Base-by-base conservation (phyloP, 2,329 filamentous ascomycete species). In the Colletotrichum truncatum region DNA sequence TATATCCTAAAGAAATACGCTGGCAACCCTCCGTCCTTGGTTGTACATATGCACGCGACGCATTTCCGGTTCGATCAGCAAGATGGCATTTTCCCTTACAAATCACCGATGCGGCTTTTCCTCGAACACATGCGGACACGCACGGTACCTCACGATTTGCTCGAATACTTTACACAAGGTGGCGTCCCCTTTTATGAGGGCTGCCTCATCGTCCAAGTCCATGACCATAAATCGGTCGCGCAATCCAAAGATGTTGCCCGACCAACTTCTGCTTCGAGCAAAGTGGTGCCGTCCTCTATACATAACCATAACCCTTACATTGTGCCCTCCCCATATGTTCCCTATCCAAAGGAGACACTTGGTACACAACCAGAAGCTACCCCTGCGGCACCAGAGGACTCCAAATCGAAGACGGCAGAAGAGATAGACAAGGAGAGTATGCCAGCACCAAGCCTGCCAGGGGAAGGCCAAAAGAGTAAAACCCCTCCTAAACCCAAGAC, bases 31-130 rank as follows among this genome's bases (percentile, higher is more conserved):
- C 94, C 96, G 0, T 98, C 95, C 4, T 83, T 99, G 23, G 89
- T 95, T 53, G 83, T 99, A 23, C 94, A 98, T 76, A 83, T 99
- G 30, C 90, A 98, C 74, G 85, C 89, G 9, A 93, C 87, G 4
- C 91, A 97, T 78, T 98, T 97, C 75, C 89, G 92, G 63, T 97
- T 99, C 79, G 95, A 98, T 71, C 89, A 94, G 72, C 95, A 98
- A 78, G 94, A 97, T 77, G 93, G 94, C 73, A 95, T 92, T 74
- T 98, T 97, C 72, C 86, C 88, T 5, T 98, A 98, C 78, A 93
- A 93, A 72, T 97, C 94, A 18, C 94, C 96, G 23, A 98, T 98
- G 94, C 89, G 87, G 71, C 79, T 93, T 16, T 85, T 91, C 70
- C 83, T 98, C 36, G 89, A 97, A 70, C 94, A 97, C 76, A 78